phyloP scores from a whole-genome alignment of 2,329 filamentous ascomycete genomes.

The Diplodia sapinea region DNA sequence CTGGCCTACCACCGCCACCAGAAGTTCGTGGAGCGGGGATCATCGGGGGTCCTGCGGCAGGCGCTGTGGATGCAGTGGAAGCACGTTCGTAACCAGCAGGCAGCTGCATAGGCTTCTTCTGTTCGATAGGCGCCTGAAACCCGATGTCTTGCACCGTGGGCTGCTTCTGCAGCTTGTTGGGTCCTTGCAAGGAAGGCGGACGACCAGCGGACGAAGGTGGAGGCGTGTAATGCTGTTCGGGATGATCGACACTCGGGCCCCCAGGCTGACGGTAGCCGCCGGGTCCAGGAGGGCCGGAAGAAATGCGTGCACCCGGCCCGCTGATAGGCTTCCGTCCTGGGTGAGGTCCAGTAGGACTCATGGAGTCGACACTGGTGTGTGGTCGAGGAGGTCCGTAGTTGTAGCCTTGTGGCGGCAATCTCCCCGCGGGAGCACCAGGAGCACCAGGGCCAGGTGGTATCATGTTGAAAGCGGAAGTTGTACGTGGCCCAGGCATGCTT shows the following conservation, averaged over 20 bases:
- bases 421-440: slow-evolving; percentile 38
- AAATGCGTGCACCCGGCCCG: slow-evolving; percentile 35
- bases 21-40: slow-evolving; percentile 11
- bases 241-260: slow-evolving; percentile 46
- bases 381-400: slow-evolving; percentile 44
- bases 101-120: slow-evolving; percentile 42
- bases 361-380: slow-evolving; percentile 46
- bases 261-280: slow-evolving; percentile 46
- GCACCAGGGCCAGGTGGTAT: slow-evolving; percentile 45
- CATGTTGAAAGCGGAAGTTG: slow-evolving; percentile 59
- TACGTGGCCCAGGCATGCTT: slow-evolving; percentile 47
- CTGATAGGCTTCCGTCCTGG: slow-evolving; percentile 38
- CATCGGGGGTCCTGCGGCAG: slow-evolving; percentile 10
- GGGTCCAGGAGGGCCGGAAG: slow-evolving; percentile 40
- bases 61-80: slow-evolving; percentile 9
- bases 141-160: slow-evolving; percentile 45
- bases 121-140: slow-evolving; percentile 40
- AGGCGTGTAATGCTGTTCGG: slow-evolving; percentile 38
- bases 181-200: slow-evolving; percentile 51
- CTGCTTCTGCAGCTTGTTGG: slow-evolving; percentile 51
- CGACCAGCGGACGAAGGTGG: slow-evolving; percentile 49
- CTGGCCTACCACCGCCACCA: background rate
- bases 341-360: slow-evolving; percentile 44
- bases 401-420: slow-evolving; percentile 34
- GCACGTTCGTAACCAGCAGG: slow-evolving; percentile 29